phyloP scores from a whole-genome alignment of 1,284 basidiomycete genomes.

The Marasmius sp. region DNA sequence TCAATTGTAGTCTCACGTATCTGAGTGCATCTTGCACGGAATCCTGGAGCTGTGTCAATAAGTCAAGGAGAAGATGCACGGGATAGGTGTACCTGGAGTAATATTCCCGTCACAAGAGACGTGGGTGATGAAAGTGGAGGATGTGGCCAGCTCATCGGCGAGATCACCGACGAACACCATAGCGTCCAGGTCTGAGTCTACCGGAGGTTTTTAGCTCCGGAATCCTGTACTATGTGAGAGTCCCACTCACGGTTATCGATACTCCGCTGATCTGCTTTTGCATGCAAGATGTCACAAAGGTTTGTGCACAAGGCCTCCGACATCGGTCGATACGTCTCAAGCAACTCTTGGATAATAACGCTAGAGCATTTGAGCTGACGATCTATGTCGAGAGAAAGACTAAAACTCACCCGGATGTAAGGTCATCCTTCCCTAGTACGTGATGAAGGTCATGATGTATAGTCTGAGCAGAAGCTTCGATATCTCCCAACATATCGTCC shows the following conservation, averaged over 20 bases:
- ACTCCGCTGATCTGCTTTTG: conserved; percentile 29
- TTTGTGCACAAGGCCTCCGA: conserved; percentile 44
- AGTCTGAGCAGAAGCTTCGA: conserved; percentile 56
- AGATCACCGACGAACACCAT: conserved; percentile 43
- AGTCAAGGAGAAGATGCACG: conserved; percentile 5
- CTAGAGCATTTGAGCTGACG: conserved; percentile 23
- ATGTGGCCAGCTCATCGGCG: conserved; percentile 39
- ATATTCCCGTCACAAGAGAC: conserved; percentile 41
- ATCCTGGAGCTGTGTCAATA: conserved; percentile 34
- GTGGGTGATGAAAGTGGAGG: conserved; percentile 42
- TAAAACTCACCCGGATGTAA: conserved; percentile 28
- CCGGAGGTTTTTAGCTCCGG: background rate
- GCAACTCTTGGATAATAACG: conserved; percentile 37
- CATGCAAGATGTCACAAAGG: conserved; percentile 39
- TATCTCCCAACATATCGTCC: conserved; percentile 50
- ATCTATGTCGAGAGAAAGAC: background rate
- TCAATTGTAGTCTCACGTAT: conserved; percentile 45
- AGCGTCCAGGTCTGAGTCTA: conserved; percentile 27
- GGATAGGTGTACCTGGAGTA: conserved; percentile 34
- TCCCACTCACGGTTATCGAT: conserved; percentile 31
- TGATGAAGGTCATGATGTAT: conserved; percentile 57
- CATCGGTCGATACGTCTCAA: conserved; percentile 44
- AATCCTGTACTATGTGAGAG: background rate
- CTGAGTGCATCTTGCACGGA: conserved; percentile 34
- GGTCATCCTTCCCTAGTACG: conserved; percentile 39